phyloP scores from a whole-genome alignment of 345 rosid species.

The Alliaria petiolata region DNA sequence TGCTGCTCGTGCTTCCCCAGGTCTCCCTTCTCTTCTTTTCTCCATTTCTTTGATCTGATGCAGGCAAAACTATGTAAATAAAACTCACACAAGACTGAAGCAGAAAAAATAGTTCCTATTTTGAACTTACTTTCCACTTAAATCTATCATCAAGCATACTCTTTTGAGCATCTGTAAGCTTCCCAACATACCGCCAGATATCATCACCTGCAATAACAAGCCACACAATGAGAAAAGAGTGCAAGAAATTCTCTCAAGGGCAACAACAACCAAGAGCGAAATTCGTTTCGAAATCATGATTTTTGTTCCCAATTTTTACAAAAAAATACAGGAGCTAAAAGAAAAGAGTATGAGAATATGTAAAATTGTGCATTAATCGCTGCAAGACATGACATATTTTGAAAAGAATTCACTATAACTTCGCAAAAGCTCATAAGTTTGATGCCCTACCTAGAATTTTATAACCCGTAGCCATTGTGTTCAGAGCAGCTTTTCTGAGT shows the following conservation, averaged over 20 bases:
- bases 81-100: conserved; percentile 1
- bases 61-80: conserved; percentile 20
- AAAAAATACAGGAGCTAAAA: conserved; percentile 8
- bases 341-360: not conserved
- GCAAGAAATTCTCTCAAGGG: not conserved
- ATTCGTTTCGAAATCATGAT: not conserved
- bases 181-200: conserved; percentile 97
- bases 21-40: conserved; percentile 91
- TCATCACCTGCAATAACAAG: conserved; percentile 67
- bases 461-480: conserved; percentile 90
- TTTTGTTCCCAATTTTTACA: not conserved
- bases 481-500: conserved; percentile 93
- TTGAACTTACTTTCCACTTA: conserved; percentile 84
- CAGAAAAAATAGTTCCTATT: not conserved
- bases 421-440: conserved; percentile 1
- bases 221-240: conserved; percentile 20
- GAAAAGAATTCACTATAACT: not conserved
- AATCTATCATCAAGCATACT: conserved; percentile 99
- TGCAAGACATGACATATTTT: not conserved
- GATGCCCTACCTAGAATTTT: conserved; percentile 79
- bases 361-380: too few species aligned
- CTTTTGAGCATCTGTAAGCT: conserved; percentile 97
- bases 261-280: not conserved
- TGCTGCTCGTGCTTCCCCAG: conserved; percentile 97
- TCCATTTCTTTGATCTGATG: conserved; percentile 94